These are phyloP conservation scores for Pythium pyrilobum DNA, from an alignment of 352 stramenopile species.

Conservation along the genomic window DNA sequence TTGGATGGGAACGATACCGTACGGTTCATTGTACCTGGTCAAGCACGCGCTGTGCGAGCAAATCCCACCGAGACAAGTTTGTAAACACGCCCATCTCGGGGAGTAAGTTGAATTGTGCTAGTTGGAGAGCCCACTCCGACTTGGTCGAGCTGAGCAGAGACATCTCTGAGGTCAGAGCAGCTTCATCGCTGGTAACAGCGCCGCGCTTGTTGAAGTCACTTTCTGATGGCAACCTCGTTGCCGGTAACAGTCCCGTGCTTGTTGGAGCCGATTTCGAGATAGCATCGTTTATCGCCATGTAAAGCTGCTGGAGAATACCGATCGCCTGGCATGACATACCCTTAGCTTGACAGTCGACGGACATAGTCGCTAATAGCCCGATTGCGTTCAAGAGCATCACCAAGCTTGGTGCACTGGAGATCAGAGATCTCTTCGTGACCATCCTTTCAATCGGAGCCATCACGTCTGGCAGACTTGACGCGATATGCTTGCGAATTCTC, in stretches of 20 bases:
- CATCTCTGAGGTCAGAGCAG: no score
- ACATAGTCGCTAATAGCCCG: slow-evolving; percentile 1
- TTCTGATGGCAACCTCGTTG: no score
- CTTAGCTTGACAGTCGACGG: neutral
- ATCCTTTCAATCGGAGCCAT: neutral
- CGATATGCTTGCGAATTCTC: neutral
- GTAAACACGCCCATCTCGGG: slow-evolving; percentile 3
- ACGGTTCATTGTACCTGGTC: no score
- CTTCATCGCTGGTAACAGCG: no score
- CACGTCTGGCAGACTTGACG: neutral
- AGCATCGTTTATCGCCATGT: no score
- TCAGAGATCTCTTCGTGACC: neutral
- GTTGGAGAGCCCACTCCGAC: neutral
- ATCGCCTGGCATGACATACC: neutral
- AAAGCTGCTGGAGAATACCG: neutral
- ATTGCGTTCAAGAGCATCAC: neutral
- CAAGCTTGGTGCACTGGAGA: neutral
- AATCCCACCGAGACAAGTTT: neutral
- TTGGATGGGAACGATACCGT: no score
- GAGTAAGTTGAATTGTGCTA: neutral
- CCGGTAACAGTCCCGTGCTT: no score
- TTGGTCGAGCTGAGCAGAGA: neutral
- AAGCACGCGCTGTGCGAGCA: neutral
- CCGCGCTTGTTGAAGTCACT: no score
- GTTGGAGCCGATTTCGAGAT: no score